Percentiles rank a stretch among this genome's conserved stretches.
These are phyloP conservation scores for Fusarium succisae DNA, from an alignment of 2,329 filamentous ascomycete genomes.

Conservation along the genomic window DNA sequence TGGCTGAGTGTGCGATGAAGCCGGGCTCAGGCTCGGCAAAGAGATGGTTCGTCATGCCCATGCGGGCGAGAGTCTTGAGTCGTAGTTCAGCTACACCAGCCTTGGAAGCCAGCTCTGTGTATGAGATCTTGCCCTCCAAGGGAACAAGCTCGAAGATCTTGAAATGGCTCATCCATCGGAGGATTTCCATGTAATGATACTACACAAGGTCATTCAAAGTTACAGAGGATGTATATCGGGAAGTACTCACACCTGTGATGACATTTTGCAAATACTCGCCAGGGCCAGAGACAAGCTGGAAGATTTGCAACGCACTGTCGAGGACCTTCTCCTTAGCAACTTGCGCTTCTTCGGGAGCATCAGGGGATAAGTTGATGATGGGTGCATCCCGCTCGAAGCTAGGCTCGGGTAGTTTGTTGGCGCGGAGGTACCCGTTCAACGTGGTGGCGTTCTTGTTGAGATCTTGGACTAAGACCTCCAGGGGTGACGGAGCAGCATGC, in stretches of 20 bases:
- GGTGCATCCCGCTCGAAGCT: neutral
- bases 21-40: neutral
- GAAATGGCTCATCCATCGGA: conserved; percentile 2
- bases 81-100: neutral
- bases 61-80: neutral
- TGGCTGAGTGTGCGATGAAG: neutral
- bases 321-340: neutral
- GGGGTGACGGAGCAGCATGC: neutral
- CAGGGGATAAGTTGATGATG: neutral
- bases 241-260: neutral
- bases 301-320: neutral
- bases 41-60: neutral
- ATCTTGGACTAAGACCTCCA: neutral
- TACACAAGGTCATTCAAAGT: neutral
- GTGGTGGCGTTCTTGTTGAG: neutral
- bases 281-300: neutral
- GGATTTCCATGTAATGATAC: neutral
- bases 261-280: neutral
- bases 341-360: neutral
- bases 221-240: rapidly evolving
- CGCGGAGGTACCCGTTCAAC: neutral
- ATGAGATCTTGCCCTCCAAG: neutral
- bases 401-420: neutral
- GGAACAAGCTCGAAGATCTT: neutral
- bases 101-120: neutral